Conservation (phyloP, 352 stramenopile genomes). For the Globisporangium lucens region DNA sequence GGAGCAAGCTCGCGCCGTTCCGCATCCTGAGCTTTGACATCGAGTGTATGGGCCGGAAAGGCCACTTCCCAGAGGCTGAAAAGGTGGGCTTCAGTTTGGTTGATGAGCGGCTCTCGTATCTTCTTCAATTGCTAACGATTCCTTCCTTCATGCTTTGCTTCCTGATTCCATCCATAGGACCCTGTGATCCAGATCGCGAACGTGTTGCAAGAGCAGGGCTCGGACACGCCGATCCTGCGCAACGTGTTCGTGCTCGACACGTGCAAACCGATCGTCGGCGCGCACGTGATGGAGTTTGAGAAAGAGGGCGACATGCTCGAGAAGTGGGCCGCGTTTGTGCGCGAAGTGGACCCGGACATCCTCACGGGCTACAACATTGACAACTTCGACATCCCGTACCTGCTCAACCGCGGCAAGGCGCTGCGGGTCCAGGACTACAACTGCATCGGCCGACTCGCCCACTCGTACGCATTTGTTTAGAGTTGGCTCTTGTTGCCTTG, state of each 20-base stretch:
- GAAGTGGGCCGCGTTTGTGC: constrained; percentile 96
- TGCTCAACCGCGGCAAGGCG: constrained; percentile 97
- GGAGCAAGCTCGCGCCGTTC: constrained; percentile 96
- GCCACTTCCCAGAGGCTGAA: constrained; percentile 88
- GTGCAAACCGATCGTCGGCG: constrained; percentile 98
- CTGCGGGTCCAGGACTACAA: constrained; percentile 80
- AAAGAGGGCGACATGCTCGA: constrained; percentile 96
- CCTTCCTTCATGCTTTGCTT: neutral
- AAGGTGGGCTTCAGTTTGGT: constrained; percentile 24
- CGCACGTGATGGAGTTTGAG: constrained; percentile 96
- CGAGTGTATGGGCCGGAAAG: constrained; percentile 98
- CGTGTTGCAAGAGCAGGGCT: constrained; percentile 90
- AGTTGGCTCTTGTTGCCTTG: neutral
- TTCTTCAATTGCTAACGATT: neutral
- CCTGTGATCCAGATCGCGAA: constrained; percentile 99
- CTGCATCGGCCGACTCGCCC: constrained; percentile 85
- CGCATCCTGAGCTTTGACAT: constrained; percentile 99
- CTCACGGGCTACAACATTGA: constrained; percentile 99
- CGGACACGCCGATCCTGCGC: constrained; percentile 62
- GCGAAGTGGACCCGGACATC: constrained; percentile 96
- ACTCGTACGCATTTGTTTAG: constrained; percentile 52
- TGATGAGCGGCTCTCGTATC: neutral
- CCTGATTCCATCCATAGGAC: constrained; percentile 69
- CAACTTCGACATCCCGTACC: constrained; percentile 99
- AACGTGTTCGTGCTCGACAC: constrained; percentile 98